Conservation (phyloP, 2,329 filamentous ascomycete species). For the Calonectria hongkongensis region DNA sequence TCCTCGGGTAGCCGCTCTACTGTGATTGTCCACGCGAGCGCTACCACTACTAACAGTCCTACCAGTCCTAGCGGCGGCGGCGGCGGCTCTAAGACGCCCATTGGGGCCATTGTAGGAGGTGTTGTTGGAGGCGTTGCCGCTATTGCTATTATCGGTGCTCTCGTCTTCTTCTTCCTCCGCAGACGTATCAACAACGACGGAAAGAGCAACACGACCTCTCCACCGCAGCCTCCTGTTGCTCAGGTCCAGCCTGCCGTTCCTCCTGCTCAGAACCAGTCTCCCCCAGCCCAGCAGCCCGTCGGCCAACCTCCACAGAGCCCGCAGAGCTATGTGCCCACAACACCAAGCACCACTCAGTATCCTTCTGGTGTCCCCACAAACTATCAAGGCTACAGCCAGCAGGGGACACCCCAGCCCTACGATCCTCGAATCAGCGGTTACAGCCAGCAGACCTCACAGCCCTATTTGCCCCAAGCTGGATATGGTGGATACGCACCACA, state of each 20-base stretch:
- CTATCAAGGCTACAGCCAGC: conserved; percentile 47
- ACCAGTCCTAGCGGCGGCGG: background rate
- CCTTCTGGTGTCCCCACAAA: conserved; percentile 55
- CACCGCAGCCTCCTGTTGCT: conserved; percentile 35
- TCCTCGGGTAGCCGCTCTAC: conserved; percentile 14
- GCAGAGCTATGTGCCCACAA: conserved; percentile 47
- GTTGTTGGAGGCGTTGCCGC: conserved; percentile 67
- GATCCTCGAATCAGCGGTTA: conserved; percentile 50
- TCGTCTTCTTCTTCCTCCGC: conserved; percentile 64
- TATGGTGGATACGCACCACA: conserved; percentile 49
- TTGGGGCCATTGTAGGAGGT: conserved; percentile 68
- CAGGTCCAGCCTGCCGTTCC: background rate
- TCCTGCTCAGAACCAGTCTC: conserved; percentile 40
- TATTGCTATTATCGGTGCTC: conserved; percentile 63
- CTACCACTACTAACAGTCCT: background rate
- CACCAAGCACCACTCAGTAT: conserved; percentile 48
- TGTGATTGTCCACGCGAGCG: background rate
- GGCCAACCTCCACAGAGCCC: conserved; percentile 50
- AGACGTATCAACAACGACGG: conserved; percentile 57
- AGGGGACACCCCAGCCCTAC: conserved; percentile 52
- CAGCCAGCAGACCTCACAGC: conserved; percentile 41
- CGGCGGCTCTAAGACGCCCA: conserved; percentile 48
- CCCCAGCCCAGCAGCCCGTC: conserved; percentile 37
- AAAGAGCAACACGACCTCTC: conserved; percentile 44
- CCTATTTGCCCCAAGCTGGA: conserved; percentile 47